Evolutionary conservation across 1,284 basidiomycete species (phyloP).

Genomic region (Cryptococcus wingfieldii): DNA sequence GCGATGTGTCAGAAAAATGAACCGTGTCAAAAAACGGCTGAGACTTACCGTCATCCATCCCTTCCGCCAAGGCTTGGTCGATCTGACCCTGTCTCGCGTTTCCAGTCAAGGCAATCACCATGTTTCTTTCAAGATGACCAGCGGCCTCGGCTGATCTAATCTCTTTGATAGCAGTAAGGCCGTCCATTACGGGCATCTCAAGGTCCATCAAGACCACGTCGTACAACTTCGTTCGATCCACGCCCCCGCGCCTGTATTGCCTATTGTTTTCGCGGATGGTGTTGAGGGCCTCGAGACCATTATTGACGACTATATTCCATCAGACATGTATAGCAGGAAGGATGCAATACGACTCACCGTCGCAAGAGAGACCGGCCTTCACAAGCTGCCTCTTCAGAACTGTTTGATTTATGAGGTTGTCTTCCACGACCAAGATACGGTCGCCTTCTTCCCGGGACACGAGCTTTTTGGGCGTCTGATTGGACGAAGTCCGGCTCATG

Average conservation of each 20-base stretch:
- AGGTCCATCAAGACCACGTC: conserved; percentile 35
- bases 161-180: conserved; percentile 32
- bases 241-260: conserved; percentile 10
- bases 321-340: background rate
- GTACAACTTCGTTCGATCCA: conserved; percentile 14
- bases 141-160: conserved; percentile 27
- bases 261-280: conserved; percentile 24
- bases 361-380: conserved; percentile 42
- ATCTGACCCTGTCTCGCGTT: conserved; percentile 43
- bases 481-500: conserved; percentile 9
- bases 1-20: background rate
- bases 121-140: conserved; percentile 25
- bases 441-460: conserved; percentile 4
- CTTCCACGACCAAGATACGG: conserved; percentile 44
- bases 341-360: conserved; percentile 19
- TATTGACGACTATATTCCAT: conserved; percentile 33
- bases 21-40: background rate
- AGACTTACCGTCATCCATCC: conserved; percentile 42
- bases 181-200: conserved; percentile 45
- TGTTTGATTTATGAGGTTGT: conserved; percentile 51
- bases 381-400: conserved; percentile 48
- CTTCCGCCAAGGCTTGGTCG: conserved; percentile 30
- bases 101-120: conserved; percentile 40
- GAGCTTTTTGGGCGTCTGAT: conserved; percentile 1
- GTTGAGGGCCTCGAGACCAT: conserved; percentile 48